Conservation (phyloP, 805 yeast genomes). For the Teunomyces aglyptinius region DNA sequence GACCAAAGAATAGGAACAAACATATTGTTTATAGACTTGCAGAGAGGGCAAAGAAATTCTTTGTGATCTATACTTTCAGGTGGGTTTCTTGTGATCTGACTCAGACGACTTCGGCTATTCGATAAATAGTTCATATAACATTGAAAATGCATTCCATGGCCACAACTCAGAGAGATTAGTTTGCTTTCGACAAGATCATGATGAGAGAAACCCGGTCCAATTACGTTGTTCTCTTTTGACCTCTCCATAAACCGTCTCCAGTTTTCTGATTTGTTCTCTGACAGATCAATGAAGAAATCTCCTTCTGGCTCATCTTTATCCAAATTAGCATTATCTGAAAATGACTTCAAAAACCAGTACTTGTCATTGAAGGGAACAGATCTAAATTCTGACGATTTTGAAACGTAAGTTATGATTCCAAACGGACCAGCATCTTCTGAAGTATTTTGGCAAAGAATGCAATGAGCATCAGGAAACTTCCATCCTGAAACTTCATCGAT, state of each 20-base stretch:
- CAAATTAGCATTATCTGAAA: conserved; percentile 45
- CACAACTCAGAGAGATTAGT: conserved; percentile 71
- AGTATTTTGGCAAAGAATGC: conserved; percentile 81
- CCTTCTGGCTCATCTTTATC: conserved; percentile 33
- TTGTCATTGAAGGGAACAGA: conserved; percentile 59
- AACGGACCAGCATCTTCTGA: conserved; percentile 62
- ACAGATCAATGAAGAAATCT: conserved; percentile 11
- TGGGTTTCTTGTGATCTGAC: conserved; percentile 75
- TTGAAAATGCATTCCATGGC: conserved; percentile 87
- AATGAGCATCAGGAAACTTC: conserved; percentile 71
- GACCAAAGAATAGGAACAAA: conserved; percentile 76
- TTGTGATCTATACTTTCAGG: conserved; percentile 71
- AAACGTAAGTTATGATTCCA: conserved; percentile 68
- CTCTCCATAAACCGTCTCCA: conserved; percentile 39
- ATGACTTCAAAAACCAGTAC: conserved; percentile 66
- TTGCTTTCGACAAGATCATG: conserved; percentile 38
- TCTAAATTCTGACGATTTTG: conserved; percentile 59
- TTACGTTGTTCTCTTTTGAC: conserved; percentile 37
- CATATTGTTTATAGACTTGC: conserved; percentile 81
- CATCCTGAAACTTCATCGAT: conserved; percentile 42
- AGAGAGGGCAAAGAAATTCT: conserved; percentile 86
- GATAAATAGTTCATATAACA: conserved; percentile 68
- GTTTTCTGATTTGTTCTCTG: conserved; percentile 18
- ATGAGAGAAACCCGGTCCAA: conserved; percentile 73
- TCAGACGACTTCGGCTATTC: conserved; percentile 54